Base-by-base conservation (phyloP, 306 rosid genomes). In the Begonia loranthoides region DNA sequence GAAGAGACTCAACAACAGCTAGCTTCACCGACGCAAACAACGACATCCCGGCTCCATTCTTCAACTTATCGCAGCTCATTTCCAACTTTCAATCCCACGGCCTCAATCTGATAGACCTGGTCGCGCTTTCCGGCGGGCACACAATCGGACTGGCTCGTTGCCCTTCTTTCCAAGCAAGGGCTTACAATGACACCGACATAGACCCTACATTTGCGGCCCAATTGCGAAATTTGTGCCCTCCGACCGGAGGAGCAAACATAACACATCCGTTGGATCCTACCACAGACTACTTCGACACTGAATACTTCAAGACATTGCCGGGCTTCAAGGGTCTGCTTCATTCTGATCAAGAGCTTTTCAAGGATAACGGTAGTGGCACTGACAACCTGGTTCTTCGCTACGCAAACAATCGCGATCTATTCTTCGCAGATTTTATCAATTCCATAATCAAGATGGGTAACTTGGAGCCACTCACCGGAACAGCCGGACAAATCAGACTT, bases 321-420 rank as follows among this genome's bases (percentile, higher is more conserved):
- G 6, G 9, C 13, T 51, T 57, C 6, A 68, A 28, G 62, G 81
- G 78, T 57, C 58, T 76, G 1, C 61, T 76, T 0, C 74, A 71
- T 45, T 76, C 81, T 2, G 79, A 76, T 63, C 71, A 70, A 46
- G 57, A 72, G 51, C 75, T 79, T 11, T 74, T 55, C 52, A 51
- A 53, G 15, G 76, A 68, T 10, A 43, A 68, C 55, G 59, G 73
- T 5, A 54, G 64, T 33, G 54, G 36, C 3, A 16, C 60, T 57
- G 47, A 43, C 15, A 43, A 43, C 0, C 15, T 43, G 15, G 47
- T n/a, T 11, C 47, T 43, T 11, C 47, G 15, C 47, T 43, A 43
- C 47, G 15, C n/a, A 10, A 11, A 12, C 6, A 7, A 3, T 12
- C 47, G 13, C 13, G 2, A n/a, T 43, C n/a, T 10, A 5, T 43